Evolutionary conservation across 2,329 filamentous ascomycete genomes (phyloP), one percentile per base, ranked within the genome.

Genomic region (Myriangium duriaei): DNA sequence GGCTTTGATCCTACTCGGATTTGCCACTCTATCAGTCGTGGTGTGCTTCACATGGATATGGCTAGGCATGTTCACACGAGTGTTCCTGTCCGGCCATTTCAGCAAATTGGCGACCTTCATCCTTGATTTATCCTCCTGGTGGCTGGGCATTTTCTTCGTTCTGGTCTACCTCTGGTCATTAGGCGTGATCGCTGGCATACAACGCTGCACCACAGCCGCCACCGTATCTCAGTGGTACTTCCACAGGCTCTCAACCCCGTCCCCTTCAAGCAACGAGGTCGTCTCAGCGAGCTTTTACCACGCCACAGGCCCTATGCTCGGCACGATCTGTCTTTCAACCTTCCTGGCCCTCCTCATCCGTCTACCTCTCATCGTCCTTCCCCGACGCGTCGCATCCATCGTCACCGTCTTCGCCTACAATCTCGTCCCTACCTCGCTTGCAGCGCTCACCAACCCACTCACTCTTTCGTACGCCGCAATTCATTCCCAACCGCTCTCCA

Each of bases 141-240:
- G 86, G 83, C 69, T 98, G 3, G 91, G 83, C n/a, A 71, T 76
- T 15, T 93, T 79, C 57, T 98, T 95, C 62, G 75, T 95, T 47
- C 64, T 96, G 42, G 81, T 95, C 65, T 96, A 95, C 59, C 77
- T 96, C 49, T 98, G 91, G 91, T 91, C 86, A 0, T 67, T 95
- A 30, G 81, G 82, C 2, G 75, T 96, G 41, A 77, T 93, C 54
- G 80, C 85, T 41, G 86, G 85, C 12, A 73, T 96, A 14, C 88
- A 98, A 57, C 79, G 91, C 42, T 79, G 84, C 14, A 91, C 87
- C 11, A 94, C 88, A 11, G 88, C 86, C 15, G 91, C 91, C 9
- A 94, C 88, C 1, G 88, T 96, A 15, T 93, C 85, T 29, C 91
- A 98, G 59, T 98, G 91, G 91, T 98, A 98, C 61, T 98, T 96